These are phyloP conservation scores for Solanum gandarillasii DNA, from an alignment of 257 asterid genomes.

Conservation along the genomic window DNA sequence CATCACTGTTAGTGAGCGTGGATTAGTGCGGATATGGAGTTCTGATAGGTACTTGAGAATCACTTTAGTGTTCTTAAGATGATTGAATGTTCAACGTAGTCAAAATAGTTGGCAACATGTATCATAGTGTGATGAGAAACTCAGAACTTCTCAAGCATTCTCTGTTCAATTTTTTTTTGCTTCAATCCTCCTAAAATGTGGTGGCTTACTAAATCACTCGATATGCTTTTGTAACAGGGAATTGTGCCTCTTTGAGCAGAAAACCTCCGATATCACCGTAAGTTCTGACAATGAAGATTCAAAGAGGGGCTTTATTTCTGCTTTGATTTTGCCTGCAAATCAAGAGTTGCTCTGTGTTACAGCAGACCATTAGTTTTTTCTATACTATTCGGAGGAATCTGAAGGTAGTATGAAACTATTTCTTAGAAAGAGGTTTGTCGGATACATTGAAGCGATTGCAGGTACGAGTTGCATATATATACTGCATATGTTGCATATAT, in stretches of 20 bases:
- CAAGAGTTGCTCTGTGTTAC: conserved; percentile 64
- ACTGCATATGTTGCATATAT: no score
- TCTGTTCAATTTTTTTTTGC: neutral
- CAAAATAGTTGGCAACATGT: no score
- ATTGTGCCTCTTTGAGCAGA: conserved; percentile 67
- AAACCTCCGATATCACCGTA: conserved; percentile 60
- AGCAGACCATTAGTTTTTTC: no score
- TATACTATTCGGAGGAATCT: conserved; percentile 33
- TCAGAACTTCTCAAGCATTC: neutral
- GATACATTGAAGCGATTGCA: conserved; percentile 87
- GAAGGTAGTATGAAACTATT: conserved; percentile 39
- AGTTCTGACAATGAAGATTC: conserved; percentile 53
- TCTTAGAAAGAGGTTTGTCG: conserved; percentile 67
- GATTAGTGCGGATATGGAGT: no score
- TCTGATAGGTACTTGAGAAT: no score
- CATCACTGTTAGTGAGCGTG: no score
- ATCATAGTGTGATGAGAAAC: no score
- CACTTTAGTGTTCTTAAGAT: no score
- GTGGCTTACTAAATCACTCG: neutral
- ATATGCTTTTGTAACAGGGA: conserved; percentile 41
- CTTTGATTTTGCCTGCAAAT: conserved; percentile 58
- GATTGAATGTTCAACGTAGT: no score
- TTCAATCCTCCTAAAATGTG: neutral
- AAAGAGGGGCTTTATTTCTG: conserved; percentile 75
- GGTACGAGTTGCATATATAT: conserved; percentile 41